Evolutionary conservation across 352 stramenopile genomes (phyloP).

Genomic region (Pythium graminicola): DNA sequence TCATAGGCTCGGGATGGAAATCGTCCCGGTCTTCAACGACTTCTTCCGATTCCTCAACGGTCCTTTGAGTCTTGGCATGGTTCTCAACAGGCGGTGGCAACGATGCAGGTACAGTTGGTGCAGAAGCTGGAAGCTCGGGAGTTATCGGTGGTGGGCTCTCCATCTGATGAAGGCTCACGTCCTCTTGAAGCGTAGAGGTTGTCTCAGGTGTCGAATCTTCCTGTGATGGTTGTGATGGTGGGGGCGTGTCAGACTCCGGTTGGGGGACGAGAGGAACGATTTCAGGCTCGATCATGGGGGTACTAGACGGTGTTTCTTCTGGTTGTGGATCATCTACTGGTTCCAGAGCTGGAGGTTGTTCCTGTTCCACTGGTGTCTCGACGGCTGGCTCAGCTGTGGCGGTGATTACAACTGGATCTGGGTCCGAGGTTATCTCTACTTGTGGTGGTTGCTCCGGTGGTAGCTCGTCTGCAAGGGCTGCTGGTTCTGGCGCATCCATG

Average conservation of each 20-base stretch:
- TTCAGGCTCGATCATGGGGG: neutral
- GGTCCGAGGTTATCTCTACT: too few relatives aligned
- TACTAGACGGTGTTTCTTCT: constrained; percentile 8
- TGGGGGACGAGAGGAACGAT: neutral
- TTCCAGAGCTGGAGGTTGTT: neutral
- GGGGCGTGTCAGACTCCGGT: constrained; percentile 11
- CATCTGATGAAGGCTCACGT: neutral
- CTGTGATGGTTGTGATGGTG: neutral
- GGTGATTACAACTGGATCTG: too few relatives aligned
- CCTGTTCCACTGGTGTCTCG: neutral
- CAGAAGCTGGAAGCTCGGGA: neutral
- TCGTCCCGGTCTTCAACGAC: constrained; percentile 2
- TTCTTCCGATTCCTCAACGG: neutral
- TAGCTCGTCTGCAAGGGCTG: neutral
- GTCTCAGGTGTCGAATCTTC: neutral
- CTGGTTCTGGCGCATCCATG: neutral
- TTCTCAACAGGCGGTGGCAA: neutral
- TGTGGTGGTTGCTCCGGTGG: neutral
- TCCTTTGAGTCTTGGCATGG: neutral
- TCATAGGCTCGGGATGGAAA: neutral
- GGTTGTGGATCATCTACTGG: constrained; percentile 3
- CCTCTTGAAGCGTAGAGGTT: neutral
- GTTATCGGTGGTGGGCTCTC: neutral
- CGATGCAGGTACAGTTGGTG: neutral
- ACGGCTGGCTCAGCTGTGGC: neutral